Percentiles rank a stretch among this genome's conserved stretches.
phyloP scores from a whole-genome alignment of 2,329 filamentous ascomycete species.

The Diaporthe nobilis region DNA sequence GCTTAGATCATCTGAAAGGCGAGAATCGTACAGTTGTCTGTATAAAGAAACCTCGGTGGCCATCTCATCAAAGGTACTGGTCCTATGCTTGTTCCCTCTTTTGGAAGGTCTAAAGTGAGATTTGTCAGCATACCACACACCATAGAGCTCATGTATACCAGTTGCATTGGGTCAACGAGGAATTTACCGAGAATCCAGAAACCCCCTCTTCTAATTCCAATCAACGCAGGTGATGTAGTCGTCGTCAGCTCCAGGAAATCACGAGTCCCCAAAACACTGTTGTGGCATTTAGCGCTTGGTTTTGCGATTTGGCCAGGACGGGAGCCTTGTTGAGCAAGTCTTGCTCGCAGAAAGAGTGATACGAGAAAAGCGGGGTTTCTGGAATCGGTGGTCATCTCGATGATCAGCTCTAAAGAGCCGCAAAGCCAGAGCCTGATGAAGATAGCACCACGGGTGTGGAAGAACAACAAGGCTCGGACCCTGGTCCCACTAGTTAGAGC shows the following conservation, averaged over 20 bases:
- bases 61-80: background rate
- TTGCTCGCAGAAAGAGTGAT: background rate
- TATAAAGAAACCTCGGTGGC: background rate
- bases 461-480: background rate
- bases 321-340: background rate
- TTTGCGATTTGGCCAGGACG: background rate
- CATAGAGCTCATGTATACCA: too few relatives aligned
- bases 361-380: background rate
- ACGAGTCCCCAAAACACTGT: too few relatives aligned
- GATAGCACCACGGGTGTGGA: background rate
- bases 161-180: too few relatives aligned
- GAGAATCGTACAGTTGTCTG: background rate
- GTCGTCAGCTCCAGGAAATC: too few relatives aligned
- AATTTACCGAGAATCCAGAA: too few relatives aligned
- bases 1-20: background rate
- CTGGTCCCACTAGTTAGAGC: background rate
- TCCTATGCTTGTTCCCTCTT: too few relatives aligned
- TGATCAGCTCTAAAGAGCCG: background rate
- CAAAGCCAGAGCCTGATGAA: background rate
- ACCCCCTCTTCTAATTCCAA: too few relatives aligned
- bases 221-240: too few relatives aligned
- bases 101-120: too few relatives aligned
- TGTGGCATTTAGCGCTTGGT: background rate
- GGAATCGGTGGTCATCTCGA: background rate
- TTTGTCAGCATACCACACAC: too few relatives aligned